Base-by-base conservation (phyloP, 768 basidiomycete species). In the Crucibulum laeve region DNA sequence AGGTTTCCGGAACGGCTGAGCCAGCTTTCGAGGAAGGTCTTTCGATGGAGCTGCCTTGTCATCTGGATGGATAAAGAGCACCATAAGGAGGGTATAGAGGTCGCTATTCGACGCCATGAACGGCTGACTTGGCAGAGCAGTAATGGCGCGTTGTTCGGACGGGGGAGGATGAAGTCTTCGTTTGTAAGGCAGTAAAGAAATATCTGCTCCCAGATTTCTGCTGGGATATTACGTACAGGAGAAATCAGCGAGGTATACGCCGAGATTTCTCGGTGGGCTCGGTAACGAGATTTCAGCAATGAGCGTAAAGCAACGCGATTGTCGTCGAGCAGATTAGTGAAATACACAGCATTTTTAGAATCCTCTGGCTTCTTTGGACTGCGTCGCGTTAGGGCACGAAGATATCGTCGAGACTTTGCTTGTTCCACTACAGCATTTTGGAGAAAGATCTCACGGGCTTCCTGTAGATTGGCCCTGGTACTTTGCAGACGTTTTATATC, bases 151-250 rank as follows among this genome's bases (percentile, higher is more conserved):
- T 45, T 30, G 13, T 26, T 43, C 3, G 51, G 36, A 37, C 49
- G 26, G 10, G 59, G 55, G 13, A 36, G 38, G n/a, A 57, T 45
- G 26, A 55, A 58, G 15, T 46, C 47, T 11, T 55, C 49, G 23
- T 48, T 44, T 13, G 57, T 51, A 14, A 57, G 35, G 42, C 49
- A 53, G 13, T 53, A 36, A 19, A 45, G 36, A 42, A 60, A 60
- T 19, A 58, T 58, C 21, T 47, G 43, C 33, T 54, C 53, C 59
- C 55, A 60, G 8, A 60, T 36, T 30, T 61, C 59, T 22, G 52
- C 38, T 1, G 53, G 54, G 18, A 58, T 40, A 26, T 36, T 24
- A 18, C 41, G 28, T 22, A 40, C 38, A 26, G 38, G 32, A 14
- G 47, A 40, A 15, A 38, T 11, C 36, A 11, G 36, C 14, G 14